A percentile compares a stretch with the other conserved stretches of the same genome.
These are phyloP conservation scores for Ceratorhiza oryzae-sativae DNA, from an alignment of 1,284 basidiomycete genomes.

Conservation along the genomic window DNA sequence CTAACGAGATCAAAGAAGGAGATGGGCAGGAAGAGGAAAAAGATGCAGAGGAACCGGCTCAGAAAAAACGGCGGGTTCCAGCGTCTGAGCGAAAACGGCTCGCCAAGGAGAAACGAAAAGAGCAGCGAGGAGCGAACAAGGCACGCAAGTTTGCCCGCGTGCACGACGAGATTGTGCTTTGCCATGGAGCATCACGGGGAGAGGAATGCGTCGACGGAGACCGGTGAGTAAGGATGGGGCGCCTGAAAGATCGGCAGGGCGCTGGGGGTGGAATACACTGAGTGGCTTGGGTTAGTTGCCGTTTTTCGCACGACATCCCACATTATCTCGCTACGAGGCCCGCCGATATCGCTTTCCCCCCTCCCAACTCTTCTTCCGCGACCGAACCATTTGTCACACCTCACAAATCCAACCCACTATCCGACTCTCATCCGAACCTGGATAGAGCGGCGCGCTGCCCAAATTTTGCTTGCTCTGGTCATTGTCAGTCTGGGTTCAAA, in stretches of 20 bases:
- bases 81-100: slow-evolving; percentile 21
- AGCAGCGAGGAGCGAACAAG: slow-evolving; percentile 79
- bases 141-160: slow-evolving; percentile 73
- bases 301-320: slow-evolving; percentile 79
- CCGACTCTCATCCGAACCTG: slow-evolving; percentile 52
- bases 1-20: background rate
- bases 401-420: slow-evolving; percentile 45
- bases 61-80: slow-evolving; percentile 39
- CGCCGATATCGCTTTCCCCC: slow-evolving; percentile 70
- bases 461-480: slow-evolving; percentile 73
- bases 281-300: slow-evolving; percentile 63
- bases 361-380: slow-evolving; percentile 53
- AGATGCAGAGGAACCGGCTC: slow-evolving; percentile 47
- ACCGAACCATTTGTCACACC: slow-evolving; percentile 62
- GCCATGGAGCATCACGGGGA: slow-evolving; percentile 73
- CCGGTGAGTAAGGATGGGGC: slow-evolving; percentile 56
- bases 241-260: slow-evolving; percentile 3
- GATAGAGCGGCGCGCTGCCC: slow-evolving; percentile 70
- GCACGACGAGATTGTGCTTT: slow-evolving; percentile 75
- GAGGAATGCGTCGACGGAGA: slow-evolving; percentile 68
- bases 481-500: slow-evolving; percentile 87
- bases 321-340: slow-evolving; percentile 81
- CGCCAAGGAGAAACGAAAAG: slow-evolving; percentile 64
- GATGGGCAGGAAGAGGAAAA: slow-evolving; percentile 46
- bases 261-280: slow-evolving; percentile 16